Conservation (phyloP, 495 filamentous ascomycete genomes). For the Astrocystis sublimbata region DNA sequence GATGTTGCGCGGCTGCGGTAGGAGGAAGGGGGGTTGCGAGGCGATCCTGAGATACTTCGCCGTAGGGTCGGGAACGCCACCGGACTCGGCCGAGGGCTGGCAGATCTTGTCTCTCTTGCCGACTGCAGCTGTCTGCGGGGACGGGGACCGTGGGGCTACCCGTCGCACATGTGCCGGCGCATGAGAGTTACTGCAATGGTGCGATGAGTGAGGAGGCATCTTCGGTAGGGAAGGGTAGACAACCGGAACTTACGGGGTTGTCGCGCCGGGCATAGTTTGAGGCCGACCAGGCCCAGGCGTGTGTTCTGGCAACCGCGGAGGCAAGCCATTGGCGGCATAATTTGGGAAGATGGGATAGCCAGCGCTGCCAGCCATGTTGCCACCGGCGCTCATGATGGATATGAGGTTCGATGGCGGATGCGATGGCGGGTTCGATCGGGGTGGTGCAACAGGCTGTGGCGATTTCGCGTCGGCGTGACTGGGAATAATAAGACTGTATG, state of each 20-base stretch:
- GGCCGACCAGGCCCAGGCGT: neutral
- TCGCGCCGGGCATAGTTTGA: neutral
- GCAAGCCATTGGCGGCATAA: neutral
- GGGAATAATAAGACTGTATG: too few species aligned
- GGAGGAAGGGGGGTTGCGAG: constrained; percentile 19
- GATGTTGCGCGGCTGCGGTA: constrained; percentile 45
- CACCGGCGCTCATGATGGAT: neutral
- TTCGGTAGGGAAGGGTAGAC: neutral
- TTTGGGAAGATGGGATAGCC: neutral
- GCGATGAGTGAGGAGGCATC: neutral
- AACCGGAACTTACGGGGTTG: neutral
- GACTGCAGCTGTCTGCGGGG: too few species aligned
- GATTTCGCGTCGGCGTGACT: neutral
- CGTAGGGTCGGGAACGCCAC: constrained; percentile 51
- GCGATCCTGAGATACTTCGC: constrained; percentile 40
- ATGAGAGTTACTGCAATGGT: neutral
- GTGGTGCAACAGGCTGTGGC: neutral
- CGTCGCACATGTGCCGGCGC: neutral
- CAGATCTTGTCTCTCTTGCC: constrained; percentile 25
- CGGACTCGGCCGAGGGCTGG: constrained; percentile 43
- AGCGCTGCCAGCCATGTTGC: neutral
- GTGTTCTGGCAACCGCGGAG: neutral
- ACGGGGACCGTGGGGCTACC: neutral
- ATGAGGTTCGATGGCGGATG: neutral
- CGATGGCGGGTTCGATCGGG: neutral